Evolutionary conservation across 192 early-diverging fungal species (phyloP), one percentile per base, ranked within the genome.

Genomic region (Powellomyces hirtus): DNA sequence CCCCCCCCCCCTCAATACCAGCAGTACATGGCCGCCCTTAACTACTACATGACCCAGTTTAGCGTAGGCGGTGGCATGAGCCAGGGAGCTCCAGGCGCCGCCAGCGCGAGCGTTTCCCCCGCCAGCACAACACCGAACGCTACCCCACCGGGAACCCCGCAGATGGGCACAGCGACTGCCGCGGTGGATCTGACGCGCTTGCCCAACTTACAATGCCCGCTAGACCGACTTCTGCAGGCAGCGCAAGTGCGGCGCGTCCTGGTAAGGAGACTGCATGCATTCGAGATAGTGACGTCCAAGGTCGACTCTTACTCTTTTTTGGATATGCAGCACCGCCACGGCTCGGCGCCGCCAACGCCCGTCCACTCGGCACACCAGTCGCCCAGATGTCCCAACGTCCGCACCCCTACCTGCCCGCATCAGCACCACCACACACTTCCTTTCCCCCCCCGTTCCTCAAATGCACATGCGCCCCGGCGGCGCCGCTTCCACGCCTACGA

Each of bases 1-100:
- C n/a, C n/a, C n/a, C n/a, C n/a, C n/a, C n/a, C n/a, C n/a, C 67
- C 67, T 31, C 67, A 69, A 29, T 69, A 69, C 34, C 57, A 50
- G 38, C 58, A 57, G 13, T 69, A 69, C 29, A 29, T 69, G 38
- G 57, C 56, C 1, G 67, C 67, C 20, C 42, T 69, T 24, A 31
- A 69, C 33, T 69, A 60, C 46, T 69, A 69, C 29, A 67, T 67
- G 65, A 26, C 52, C 7, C 65, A 67, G 27, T 67, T 31, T 31
- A 35, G 22, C 4, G 29, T 50, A 52, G 36, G 27, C 18, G 31
- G 24, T 56, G 46, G 46, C 0, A n/a, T n/a, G n/a, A n/a, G n/a
- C n/a, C n/a, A n/a, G n/a, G 11, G n/a, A 10, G 11, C 40, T 13
- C 26, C n/a, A 16, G 59, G 29, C 53, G 22, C 33, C 38, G 40